Evolutionary conservation across 2,329 filamentous ascomycete genomes (phyloP).

Genomic region (Ophiostoma triangulosporum): DNA sequence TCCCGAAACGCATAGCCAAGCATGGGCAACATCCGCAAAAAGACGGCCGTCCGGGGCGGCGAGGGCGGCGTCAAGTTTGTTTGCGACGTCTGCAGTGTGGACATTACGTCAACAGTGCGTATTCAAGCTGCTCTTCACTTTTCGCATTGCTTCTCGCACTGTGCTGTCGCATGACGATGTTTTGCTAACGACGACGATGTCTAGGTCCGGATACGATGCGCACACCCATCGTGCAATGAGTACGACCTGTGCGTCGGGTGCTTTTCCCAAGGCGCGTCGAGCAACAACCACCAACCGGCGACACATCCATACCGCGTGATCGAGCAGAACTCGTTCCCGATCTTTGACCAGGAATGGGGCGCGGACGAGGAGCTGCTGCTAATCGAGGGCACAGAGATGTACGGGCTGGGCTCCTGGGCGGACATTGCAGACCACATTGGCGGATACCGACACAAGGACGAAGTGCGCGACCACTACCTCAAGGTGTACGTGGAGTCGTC

Average conservation of each 20-base stretch:
- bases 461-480: conserved; percentile 90
- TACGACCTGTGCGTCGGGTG: conserved; percentile 96
- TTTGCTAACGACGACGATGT: background rate
- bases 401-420: conserved; percentile 92
- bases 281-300: conserved; percentile 72
- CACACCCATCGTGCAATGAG: conserved; percentile 68
- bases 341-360: conserved; percentile 90
- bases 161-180: background rate
- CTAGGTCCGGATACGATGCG: conserved; percentile 89
- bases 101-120: conserved; percentile 78
- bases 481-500: conserved; percentile 73
- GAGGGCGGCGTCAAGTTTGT: conserved; percentile 91
- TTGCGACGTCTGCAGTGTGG: conserved; percentile 90
- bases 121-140: too few relatives aligned
- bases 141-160: background rate
- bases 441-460: conserved; percentile 85
- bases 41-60: conserved; percentile 71
- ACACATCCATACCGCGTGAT: conserved; percentile 88
- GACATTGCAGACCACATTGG: conserved; percentile 98
- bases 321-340: conserved; percentile 95
- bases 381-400: conserved; percentile 88
- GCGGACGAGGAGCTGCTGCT: conserved; percentile 93
- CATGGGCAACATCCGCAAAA: conserved; percentile 96
- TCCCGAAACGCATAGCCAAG: background rate
- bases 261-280: conserved; percentile 69